These are phyloP conservation scores for Calonectria pauciramosa DNA, from an alignment of 2,329 filamentous ascomycete species.

Conservation along the genomic window DNA sequence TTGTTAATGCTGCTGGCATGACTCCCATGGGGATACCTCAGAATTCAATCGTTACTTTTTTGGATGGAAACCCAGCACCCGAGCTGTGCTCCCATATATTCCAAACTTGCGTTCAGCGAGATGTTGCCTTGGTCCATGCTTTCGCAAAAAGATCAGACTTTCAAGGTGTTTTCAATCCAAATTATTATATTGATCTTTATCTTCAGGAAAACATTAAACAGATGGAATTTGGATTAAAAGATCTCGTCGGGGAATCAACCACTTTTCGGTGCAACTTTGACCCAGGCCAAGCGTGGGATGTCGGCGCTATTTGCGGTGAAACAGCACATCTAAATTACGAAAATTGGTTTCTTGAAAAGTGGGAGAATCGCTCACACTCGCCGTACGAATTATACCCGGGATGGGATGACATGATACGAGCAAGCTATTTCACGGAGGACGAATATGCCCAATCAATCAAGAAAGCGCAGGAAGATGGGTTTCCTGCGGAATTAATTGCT, in stretches of 20 bases:
- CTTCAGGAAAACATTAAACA: not conserved
- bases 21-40: not conserved
- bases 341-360: not conserved
- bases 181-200: not conserved
- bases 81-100: not conserved
- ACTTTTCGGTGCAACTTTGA: not conserved
- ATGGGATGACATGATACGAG: not conserved
- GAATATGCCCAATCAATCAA: not conserved
- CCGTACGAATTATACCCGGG: not conserved
- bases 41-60: not conserved
- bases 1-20: not conserved
- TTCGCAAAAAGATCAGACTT: no score
- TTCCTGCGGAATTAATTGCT: not conserved
- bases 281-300: not conserved
- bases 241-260: not conserved
- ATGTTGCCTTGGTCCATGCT: not conserved
- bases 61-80: not conserved
- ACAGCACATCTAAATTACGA: not conserved
- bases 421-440: not conserved
- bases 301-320: not conserved
- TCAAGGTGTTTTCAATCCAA: fast-evolving
- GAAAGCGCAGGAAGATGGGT: not conserved
- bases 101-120: not conserved
- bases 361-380: not conserved
- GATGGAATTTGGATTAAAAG: not conserved